Base-by-base conservation (phyloP, 2,329 filamentous ascomycete species). In the Fusarium pseudonygamai region DNA sequence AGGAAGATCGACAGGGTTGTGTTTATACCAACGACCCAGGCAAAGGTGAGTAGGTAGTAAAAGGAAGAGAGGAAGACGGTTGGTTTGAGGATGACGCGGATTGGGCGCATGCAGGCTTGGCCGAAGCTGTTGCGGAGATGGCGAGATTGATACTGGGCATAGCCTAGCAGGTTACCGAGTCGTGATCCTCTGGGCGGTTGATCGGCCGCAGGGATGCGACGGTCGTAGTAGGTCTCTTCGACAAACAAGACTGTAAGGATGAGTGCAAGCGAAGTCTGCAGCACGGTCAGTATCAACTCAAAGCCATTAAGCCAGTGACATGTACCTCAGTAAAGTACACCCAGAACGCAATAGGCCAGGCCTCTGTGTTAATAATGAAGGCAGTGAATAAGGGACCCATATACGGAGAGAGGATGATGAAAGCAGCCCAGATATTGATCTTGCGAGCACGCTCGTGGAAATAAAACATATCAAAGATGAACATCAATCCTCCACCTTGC, bases 391-490 rank as follows among this genome's bases (percentile, higher is more conserved):
- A 9, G 2, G 49, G 49, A 7, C 49, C 49, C 49, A 53, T 53
- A 3, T 53, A 53, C 0, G 49, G 49, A 53, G 49, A 53, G 5
- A 53, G 49, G 5, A 53, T 53, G 13, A 53, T 53, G 7, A 53
- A 53, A 2, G 49, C 49, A 37, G 49, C 32, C 49, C 49, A 53
- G 7, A 53, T 53, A 5, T 53, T 37, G 12, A 53, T 53, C 13
- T 53, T 53, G 24, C 49, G 49, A 7, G 49, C 49, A 16, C 49
- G 49, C 10, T 53, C 49, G 10, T 53, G 49, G 24, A 53, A 53
- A 2, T 16, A 53, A 13, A 53, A 53, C 49, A 53, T 53, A 10
- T 53, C 49, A 22, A 53, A 53, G 5, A 53, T 53, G 13, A 53
- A 53, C 49, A 53, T 53, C 13, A 53, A 12, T 9, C 49, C 49